Conservation (phyloP, 768 basidiomycete species). For the Rhizopogon vesiculosus region DNA sequence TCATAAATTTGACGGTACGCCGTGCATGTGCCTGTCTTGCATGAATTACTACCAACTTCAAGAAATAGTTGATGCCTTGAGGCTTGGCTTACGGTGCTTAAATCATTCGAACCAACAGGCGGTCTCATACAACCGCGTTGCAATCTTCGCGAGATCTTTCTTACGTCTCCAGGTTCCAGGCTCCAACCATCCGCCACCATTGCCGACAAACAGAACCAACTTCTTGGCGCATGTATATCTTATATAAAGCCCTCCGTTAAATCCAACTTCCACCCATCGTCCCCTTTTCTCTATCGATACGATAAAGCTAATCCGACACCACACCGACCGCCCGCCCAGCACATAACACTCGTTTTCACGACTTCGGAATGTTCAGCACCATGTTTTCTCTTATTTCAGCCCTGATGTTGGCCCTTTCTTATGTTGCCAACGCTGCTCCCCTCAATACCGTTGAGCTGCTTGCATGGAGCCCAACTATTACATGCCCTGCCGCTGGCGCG, state of each 20-base stretch:
- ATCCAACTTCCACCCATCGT: neutral
- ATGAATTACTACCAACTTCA: too few relatives aligned
- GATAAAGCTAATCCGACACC: neutral
- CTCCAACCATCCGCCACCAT: neutral
- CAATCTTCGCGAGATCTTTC: neutral
- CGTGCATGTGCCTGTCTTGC: too few relatives aligned
- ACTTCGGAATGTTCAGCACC: conserved; percentile 16
- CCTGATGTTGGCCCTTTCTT: conserved; percentile 23
- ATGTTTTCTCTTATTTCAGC: conserved; percentile 24
- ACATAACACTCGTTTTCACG: conserved; percentile 17
- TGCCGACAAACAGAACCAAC: conserved; percentile 19
- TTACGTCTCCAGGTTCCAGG: neutral
- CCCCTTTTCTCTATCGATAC: neutral
- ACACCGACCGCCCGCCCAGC: conserved; percentile 2
- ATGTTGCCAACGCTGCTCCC: conserved; percentile 23
- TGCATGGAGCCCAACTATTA: conserved; percentile 40
- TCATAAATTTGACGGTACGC: too few relatives aligned
- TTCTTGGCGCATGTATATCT: neutral
- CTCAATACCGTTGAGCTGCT: conserved; percentile 25
- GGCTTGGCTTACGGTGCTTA: too few relatives aligned
- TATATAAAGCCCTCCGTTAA: conserved; percentile 14
- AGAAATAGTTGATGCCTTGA: too few relatives aligned
- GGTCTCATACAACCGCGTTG: neutral
- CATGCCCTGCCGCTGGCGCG: conserved; percentile 24
- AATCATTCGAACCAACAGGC: neutral